Conservation (phyloP, 2,329 filamentous ascomycete species). For the Pyricularia grisea region DNA sequence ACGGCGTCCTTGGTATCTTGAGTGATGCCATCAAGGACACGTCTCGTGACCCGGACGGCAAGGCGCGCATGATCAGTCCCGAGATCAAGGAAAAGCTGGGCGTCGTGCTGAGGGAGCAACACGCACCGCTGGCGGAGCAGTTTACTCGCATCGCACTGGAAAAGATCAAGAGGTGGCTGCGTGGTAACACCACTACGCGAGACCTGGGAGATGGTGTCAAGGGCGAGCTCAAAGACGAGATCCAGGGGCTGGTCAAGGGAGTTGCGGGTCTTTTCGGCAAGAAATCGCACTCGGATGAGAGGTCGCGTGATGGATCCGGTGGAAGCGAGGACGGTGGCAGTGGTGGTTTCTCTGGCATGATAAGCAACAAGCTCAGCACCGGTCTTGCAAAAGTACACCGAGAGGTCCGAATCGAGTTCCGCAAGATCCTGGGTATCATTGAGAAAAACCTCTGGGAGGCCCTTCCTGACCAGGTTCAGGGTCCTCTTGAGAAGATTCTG, state of each 20-base stretch:
- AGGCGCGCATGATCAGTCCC: constrained; percentile 32
- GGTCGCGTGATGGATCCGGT: constrained; percentile 14
- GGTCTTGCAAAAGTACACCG: constrained; percentile 32
- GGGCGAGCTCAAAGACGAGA: constrained; percentile 32
- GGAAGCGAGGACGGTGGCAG: constrained; percentile 17
- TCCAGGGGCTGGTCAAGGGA: constrained; percentile 33
- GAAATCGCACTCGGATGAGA: constrained; percentile 24
- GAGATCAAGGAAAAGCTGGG: constrained; percentile 36
- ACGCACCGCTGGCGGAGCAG: constrained; percentile 32
- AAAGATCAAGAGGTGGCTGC: constrained; percentile 35
- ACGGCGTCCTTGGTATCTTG: constrained; percentile 31
- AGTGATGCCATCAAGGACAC: constrained; percentile 33
- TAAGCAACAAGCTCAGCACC: constrained; percentile 35
- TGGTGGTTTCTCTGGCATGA: constrained; percentile 32
- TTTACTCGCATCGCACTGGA: constrained; percentile 35
- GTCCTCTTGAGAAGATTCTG: constrained; percentile 34
- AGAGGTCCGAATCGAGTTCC: constrained; percentile 35
- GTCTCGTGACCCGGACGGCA: constrained; percentile 34
- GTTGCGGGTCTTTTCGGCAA: constrained; percentile 29
- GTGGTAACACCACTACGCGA: constrained; percentile 29
- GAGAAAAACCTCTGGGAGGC: constrained; percentile 36
- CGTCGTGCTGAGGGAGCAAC: constrained; percentile 28
- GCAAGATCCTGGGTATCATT: constrained; percentile 30
- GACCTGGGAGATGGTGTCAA: constrained; percentile 33
- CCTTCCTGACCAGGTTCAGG: constrained; percentile 31